phyloP scores from a whole-genome alignment of 2,329 filamentous ascomycete genomes.

The Fusarium abutilonis region DNA sequence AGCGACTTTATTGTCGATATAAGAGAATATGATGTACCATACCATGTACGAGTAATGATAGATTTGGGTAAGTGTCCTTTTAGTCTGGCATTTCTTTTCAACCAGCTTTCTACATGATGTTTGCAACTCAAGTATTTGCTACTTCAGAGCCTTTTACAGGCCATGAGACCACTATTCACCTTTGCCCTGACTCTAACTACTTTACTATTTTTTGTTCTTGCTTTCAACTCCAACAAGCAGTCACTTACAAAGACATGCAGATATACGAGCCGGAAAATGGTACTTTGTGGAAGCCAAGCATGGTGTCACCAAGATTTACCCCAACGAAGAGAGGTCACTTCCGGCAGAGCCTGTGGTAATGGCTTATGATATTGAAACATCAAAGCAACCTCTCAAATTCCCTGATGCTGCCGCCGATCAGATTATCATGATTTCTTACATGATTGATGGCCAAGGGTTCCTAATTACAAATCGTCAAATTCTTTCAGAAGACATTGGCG shows the following conservation, averaged over 20 bases:
- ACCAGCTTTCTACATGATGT: constrained; percentile 73
- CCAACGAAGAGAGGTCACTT: constrained; percentile 86
- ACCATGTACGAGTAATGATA: constrained; percentile 98
- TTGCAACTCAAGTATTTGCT: constrained; percentile 99
- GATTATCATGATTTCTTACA: constrained; percentile 99
- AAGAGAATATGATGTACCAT: constrained; percentile 98
- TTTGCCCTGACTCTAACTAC: constrained; percentile 74
- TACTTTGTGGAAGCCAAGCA: constrained; percentile 96
- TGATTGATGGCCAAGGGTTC: constrained; percentile 99
- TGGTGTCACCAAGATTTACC: constrained; percentile 82
- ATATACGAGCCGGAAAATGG: constrained; percentile 96
- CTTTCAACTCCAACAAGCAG: not conserved
- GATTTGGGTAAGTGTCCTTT: constrained; percentile 73
- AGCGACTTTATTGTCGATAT: constrained; percentile 99
- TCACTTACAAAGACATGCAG: constrained; percentile 56
- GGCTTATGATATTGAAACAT: constrained; percentile 99
- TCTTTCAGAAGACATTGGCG: constrained; percentile 94
- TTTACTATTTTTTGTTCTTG: not conserved
- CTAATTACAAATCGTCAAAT: constrained; percentile 98
- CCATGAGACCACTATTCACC: constrained; percentile 97
- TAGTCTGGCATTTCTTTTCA: not conserved
- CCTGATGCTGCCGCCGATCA: constrained; percentile 94
- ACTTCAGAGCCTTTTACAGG: constrained; percentile 97
- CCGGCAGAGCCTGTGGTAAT: constrained; percentile 97
- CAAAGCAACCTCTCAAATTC: constrained; percentile 94